Percentiles rank a stretch among this genome's conserved stretches.
Conservation (phyloP, 495 filamentous ascomycete genomes). For the Pyrenula massariospora region DNA sequence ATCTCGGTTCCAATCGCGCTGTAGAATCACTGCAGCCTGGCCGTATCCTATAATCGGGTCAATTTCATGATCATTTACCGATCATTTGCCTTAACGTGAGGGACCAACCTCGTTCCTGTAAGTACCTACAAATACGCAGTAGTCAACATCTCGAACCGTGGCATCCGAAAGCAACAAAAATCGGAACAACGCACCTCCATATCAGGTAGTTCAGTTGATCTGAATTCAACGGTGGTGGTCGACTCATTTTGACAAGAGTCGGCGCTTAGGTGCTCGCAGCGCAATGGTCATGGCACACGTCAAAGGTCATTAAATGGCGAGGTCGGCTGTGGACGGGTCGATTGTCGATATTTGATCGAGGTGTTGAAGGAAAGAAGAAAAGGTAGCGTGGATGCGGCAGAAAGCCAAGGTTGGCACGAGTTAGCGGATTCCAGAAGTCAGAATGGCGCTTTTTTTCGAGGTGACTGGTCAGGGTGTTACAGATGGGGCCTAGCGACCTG, state of each 20-base stretch:
- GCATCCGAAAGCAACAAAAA: slow-evolving; percentile 5
- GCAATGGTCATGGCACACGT: neutral
- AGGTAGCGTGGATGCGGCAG: neutral
- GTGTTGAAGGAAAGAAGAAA: neutral
- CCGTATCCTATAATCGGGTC: slow-evolving; percentile 29
- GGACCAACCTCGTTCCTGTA: slow-evolving; percentile 77
- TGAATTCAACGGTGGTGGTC: slow-evolving; percentile 24
- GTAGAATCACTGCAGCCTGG: slow-evolving; percentile 67
- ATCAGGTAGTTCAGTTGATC: slow-evolving; percentile 97
- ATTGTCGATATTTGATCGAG: neutral
- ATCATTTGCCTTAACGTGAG: slow-evolving; percentile 10
- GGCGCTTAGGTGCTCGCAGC: neutral
- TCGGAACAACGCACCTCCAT: slow-evolving; percentile 68
- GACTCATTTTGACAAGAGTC: neutral
- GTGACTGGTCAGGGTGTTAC: neutral
- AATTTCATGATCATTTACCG: neutral
- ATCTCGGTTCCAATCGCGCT: slow-evolving; percentile 68
- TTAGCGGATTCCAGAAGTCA: neutral
- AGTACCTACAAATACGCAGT: slow-evolving; percentile 48
- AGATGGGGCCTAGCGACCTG: neutral
- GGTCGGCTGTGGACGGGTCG: neutral
- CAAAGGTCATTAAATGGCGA: neutral
- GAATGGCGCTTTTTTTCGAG: neutral
- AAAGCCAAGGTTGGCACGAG: neutral
- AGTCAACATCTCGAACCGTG: slow-evolving; percentile 9